phyloP scores from a whole-genome alignment of 75 land plant genomes.

The Isoetes taiwanensis region DNA sequence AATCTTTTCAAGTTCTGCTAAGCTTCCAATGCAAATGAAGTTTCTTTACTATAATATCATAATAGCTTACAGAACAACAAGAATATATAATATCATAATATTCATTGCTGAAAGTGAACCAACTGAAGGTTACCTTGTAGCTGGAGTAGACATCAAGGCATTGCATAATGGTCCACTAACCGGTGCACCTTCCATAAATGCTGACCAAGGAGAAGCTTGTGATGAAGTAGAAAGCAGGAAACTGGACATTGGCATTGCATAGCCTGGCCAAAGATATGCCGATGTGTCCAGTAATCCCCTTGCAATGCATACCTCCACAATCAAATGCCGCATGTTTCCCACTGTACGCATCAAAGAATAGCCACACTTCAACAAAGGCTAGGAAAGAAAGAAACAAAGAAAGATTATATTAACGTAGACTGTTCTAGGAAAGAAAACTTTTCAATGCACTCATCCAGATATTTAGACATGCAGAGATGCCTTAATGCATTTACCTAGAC shows the following conservation, averaged over 20 bases:
- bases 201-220: constrained; percentile 66
- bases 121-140: constrained; percentile 61
- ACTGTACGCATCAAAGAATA: too few species aligned
- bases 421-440: too few species aligned
- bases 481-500: too few species aligned
- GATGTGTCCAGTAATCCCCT: constrained; percentile 72
- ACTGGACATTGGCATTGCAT: constrained; percentile 32
- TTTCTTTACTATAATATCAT: neutral
- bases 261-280: constrained; percentile 86
- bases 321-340: constrained; percentile 75
- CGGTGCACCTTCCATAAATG: constrained; percentile 66
- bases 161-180: constrained; percentile 36
- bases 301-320: constrained; percentile 91
- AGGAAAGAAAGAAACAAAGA: too few species aligned
- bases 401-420: too few species aligned
- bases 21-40: constrained; percentile 35
- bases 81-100: constrained; percentile 20
- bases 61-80: constrained; percentile 15
- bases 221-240: constrained; percentile 26
- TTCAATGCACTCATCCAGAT: too few species aligned
- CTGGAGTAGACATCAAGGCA: constrained; percentile 60
- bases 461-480: too few species aligned
- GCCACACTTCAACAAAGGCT: too few species aligned
- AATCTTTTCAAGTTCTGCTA: constrained; percentile 78
- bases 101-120: constrained; percentile 15